Evolutionary conservation across 2,329 filamentous ascomycete species (phyloP).

Genomic region (Pestalotiopsis sp.): DNA sequence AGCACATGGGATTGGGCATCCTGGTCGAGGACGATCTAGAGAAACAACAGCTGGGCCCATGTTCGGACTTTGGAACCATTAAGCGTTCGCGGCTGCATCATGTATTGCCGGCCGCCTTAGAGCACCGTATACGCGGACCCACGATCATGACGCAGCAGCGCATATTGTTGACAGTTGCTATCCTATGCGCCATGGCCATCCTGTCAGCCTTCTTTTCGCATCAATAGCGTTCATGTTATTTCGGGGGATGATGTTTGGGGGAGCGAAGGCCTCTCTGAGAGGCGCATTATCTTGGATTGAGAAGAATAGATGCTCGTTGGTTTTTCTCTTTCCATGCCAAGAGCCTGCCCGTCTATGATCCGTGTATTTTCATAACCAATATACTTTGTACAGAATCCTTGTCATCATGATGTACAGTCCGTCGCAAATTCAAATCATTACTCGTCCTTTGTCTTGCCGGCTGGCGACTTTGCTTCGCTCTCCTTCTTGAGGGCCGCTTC

Average conservation of each 20-base stretch:
- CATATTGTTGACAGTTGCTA: constrained; percentile 32
- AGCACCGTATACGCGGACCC: constrained; percentile 16
- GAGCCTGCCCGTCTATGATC: constrained; percentile 17
- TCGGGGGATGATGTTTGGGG: not conserved
- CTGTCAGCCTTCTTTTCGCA: constrained; percentile 18
- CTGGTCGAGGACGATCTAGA: constrained; percentile 18
- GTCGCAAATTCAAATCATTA: constrained; percentile 13
- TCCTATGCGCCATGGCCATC: constrained; percentile 29
- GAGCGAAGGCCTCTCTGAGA: not conserved
- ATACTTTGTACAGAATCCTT: constrained; percentile 9
- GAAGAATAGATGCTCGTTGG: constrained; percentile 14
- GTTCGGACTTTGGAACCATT: constrained; percentile 6
- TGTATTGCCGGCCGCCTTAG: not conserved
- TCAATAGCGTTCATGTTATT: not conserved
- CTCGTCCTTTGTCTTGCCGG: constrained; percentile 20
- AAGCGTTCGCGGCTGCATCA: not conserved
- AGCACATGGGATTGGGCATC: constrained; percentile 5
- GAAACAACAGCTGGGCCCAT: constrained; percentile 20
- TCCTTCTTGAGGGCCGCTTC: constrained; percentile 49
- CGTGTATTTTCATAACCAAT: constrained; percentile 10
- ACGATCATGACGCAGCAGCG: constrained; percentile 28
- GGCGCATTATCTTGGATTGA: constrained; percentile 15
- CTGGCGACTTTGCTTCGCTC: constrained; percentile 23
- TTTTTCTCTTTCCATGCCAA: not conserved
- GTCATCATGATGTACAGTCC: constrained; percentile 1